phyloP scores from a whole-genome alignment of 495 filamentous ascomycete species.

The Podospora pseudocomata region DNA sequence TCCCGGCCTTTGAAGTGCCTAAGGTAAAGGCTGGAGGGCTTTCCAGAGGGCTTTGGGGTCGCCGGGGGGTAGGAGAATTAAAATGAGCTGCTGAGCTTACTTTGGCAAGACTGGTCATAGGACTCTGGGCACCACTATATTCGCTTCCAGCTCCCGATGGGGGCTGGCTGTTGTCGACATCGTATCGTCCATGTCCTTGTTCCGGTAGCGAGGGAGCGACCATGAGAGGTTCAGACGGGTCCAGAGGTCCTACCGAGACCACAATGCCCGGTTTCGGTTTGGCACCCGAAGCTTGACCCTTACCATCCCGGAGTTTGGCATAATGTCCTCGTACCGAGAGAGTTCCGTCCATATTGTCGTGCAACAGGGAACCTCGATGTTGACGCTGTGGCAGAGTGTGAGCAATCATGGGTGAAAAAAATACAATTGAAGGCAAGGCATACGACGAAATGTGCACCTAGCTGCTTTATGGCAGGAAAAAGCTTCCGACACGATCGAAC shows the following conservation, averaged over 20 bases:
- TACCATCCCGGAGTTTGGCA: conserved; percentile 6
- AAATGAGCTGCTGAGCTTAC: neutral
- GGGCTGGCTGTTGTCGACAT: neutral
- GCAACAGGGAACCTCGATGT: conserved; percentile 27
- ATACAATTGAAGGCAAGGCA: neutral
- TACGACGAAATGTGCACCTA: conserved; percentile 28
- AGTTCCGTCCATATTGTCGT: conserved; percentile 40
- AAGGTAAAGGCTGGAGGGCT: conserved; percentile 22
- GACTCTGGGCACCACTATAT: neutral
- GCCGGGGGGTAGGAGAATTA: neutral
- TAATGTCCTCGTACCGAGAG: conserved; percentile 24
- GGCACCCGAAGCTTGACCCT: neutral
- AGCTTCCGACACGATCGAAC: conserved; percentile 20
- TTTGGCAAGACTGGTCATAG: neutral
- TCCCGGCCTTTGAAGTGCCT: conserved; percentile 16
- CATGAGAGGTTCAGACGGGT: neutral
- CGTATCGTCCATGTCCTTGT: neutral
- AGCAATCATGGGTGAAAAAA: neutral
- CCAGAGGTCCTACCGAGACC: conserved; percentile 15
- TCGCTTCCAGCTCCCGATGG: neutral
- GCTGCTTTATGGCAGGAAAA: neutral
- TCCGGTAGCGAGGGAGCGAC: neutral
- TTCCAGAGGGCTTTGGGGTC: conserved; percentile 20
- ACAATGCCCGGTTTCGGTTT: conserved; percentile 17
- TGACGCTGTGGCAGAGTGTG: conserved; percentile 11